These are phyloP conservation scores for Colletotrichum tropicale DNA, from an alignment of 2,329 filamentous ascomycete species.

Conservation along the genomic window DNA sequence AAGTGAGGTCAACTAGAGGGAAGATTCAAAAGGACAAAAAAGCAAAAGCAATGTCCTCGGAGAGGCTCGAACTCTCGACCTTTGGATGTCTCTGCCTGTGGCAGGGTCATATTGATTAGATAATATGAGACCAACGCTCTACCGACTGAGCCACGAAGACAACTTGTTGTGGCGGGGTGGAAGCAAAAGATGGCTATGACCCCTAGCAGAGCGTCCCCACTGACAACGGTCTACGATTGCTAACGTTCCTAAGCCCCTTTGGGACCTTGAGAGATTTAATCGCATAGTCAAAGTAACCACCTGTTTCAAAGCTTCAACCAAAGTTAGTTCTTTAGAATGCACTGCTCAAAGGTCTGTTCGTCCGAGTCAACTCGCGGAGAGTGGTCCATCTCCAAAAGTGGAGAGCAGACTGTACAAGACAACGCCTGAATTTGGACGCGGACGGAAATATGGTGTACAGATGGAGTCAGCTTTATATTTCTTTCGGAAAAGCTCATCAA, in stretches of 20 bases:
- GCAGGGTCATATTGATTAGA: background rate
- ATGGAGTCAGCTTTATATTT: background rate
- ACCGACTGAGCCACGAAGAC: conserved; percentile 19
- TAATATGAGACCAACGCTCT: conserved; percentile 21
- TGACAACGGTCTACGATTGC: too few species aligned
- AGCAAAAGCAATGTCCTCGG: background rate
- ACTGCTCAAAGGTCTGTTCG: background rate
- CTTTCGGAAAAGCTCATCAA: background rate
- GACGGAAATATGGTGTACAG: background rate
- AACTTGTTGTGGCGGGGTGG: background rate
- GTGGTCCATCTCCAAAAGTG: background rate
- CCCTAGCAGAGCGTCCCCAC: too few species aligned
- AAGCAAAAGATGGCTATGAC: background rate
- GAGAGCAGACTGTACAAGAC: background rate
- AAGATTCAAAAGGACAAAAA: too few species aligned
- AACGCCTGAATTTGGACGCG: too few species aligned
- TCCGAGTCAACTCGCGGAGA: background rate
- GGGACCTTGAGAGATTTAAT: too few species aligned
- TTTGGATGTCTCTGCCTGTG: conserved; percentile 1
- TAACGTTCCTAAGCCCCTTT: too few species aligned
- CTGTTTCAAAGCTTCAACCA: too few species aligned
- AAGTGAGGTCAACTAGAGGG: fast-evolving
- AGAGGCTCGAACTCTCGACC: conserved; percentile 20
- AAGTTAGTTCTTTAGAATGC: too few species aligned
- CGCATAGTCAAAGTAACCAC: too few species aligned